A percentile compares a stretch with the other conserved stretches of the same genome.
These are phyloP conservation scores for Colletotrichum neosansevieriae DNA, from an alignment of 2,329 filamentous ascomycete genomes.

Conservation along the genomic window DNA sequence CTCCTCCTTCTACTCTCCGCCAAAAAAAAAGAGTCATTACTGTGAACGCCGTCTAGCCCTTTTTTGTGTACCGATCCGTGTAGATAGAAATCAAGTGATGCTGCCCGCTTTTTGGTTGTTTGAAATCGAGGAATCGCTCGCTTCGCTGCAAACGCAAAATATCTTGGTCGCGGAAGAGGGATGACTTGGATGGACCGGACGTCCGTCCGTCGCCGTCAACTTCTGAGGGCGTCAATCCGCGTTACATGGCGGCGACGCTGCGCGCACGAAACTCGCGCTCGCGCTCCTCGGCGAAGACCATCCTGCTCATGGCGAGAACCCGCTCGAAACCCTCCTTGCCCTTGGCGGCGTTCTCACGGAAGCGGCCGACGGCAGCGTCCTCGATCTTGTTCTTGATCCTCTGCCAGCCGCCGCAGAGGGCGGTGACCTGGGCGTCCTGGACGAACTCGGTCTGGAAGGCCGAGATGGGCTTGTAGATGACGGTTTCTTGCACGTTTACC, in stretches of 20 bases:
- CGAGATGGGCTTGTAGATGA: constrained; percentile 79
- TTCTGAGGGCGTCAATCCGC: background rate
- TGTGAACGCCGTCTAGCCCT: constrained; percentile 30
- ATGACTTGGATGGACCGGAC: background rate
- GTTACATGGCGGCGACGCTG: constrained; percentile 29
- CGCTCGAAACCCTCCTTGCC: constrained; percentile 95
- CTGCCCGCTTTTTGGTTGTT: constrained; percentile 22
- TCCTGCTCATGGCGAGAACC: constrained; percentile 91
- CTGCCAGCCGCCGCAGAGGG: constrained; percentile 96
- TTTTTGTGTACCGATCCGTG: constrained; percentile 23
- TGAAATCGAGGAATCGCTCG: constrained; percentile 13
- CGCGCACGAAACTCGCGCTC: constrained; percentile 62
- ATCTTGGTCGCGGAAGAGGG: background rate
- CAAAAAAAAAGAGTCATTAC: background rate
- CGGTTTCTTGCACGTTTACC: constrained; percentile 91
- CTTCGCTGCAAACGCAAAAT: constrained; percentile 26
- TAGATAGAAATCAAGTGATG: constrained; percentile 10
- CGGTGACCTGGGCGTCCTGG: constrained; percentile 93
- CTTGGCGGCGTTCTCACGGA: constrained; percentile 90
- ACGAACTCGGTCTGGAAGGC: constrained; percentile 79
- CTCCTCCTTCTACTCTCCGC: background rate
- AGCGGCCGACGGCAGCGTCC: constrained; percentile 87
- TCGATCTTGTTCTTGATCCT: constrained; percentile 97
- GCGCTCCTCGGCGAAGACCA: constrained; percentile 91
- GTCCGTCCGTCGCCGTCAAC: background rate